Percentiles rank a stretch among this genome's conserved stretches.
Evolutionary conservation across 192 early-diverging fungal genomes (phyloP).

Genomic region (Mortierella claussenii): DNA sequence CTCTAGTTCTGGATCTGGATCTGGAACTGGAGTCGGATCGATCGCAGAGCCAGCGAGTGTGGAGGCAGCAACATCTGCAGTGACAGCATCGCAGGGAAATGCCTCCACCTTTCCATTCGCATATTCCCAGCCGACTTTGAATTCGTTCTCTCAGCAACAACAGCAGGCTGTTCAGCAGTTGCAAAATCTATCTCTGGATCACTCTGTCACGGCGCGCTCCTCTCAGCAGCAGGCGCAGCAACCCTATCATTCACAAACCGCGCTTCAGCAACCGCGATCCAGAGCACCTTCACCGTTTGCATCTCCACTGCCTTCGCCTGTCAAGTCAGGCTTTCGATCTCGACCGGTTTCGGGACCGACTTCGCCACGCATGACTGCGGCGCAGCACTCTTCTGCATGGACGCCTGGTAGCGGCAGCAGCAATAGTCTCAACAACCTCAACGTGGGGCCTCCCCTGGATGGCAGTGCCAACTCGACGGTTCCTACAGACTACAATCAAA

Average conservation of each 20-base stretch:
- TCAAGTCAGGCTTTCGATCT: conserved; percentile 44
- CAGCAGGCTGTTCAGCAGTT: conserved; percentile 51
- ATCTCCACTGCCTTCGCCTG: conserved; percentile 49
- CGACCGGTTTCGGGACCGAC: conserved; percentile 49
- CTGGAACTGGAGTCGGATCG: conserved; percentile 8
- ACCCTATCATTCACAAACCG: background rate
- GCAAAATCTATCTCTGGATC: conserved; percentile 32
- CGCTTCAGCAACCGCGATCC: conserved; percentile 18
- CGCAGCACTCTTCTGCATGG: conserved; percentile 23
- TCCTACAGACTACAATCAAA: conserved; percentile 44
- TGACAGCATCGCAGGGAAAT: conserved; percentile 25
- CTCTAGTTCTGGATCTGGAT: conserved; percentile 23
- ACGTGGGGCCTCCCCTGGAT: conserved; percentile 8
- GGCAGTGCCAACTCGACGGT: conserved; percentile 18
- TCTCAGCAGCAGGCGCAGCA: conserved; percentile 23
- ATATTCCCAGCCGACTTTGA: conserved; percentile 14
- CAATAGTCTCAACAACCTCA: conserved; percentile 9
- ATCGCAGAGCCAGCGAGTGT: background rate
- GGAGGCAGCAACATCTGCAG: conserved; percentile 5
- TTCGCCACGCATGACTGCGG: conserved; percentile 23
- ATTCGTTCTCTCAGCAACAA: conserved; percentile 34
- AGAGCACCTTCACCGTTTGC: conserved; percentile 29
- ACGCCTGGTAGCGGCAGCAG: conserved; percentile 3
- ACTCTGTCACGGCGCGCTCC: background rate
- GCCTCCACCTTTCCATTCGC: conserved; percentile 13